A percentile compares a stretch with the other conserved stretches of the same genome.
These are phyloP conservation scores for Lathyrus sativus DNA, from an alignment of 306 rosid species.

Conservation along the genomic window DNA sequence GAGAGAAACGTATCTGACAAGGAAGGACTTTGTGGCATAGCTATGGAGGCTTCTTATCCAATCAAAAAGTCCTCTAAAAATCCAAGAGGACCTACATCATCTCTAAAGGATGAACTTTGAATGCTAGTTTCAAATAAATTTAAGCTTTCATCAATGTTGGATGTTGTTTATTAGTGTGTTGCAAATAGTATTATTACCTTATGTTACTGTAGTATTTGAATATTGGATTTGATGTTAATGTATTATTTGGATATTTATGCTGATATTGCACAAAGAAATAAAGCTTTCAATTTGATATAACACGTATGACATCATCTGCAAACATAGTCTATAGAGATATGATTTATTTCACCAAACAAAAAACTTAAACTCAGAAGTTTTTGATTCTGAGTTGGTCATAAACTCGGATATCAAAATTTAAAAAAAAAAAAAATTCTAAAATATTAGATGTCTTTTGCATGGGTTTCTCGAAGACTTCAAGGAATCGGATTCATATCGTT, in stretches of 20 bases:
- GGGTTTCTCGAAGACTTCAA: too few relatives aligned
- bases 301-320: too few relatives aligned
- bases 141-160: neutral
- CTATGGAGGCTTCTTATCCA: slow-evolving; percentile 85
- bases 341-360: too few relatives aligned
- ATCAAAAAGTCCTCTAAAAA: slow-evolving; percentile 57
- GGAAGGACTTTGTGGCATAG: slow-evolving; percentile 76
- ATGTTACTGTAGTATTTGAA: slow-evolving; percentile 15
- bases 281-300: slow-evolving; percentile 19
- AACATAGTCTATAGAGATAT: too few relatives aligned
- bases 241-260: slow-evolving; percentile 26
- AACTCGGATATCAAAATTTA: too few relatives aligned
- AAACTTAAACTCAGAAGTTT: too few relatives aligned
- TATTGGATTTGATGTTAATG: slow-evolving; percentile 3
- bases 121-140: neutral
- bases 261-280: slow-evolving; percentile 22
- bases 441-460: too few relatives aligned
- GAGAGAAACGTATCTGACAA: slow-evolving; percentile 49
- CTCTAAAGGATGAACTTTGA: slow-evolving; percentile 5
- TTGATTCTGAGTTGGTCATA: too few relatives aligned
- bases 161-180: slow-evolving; percentile 32
- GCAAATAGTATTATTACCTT: slow-evolving; percentile 9
- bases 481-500: too few relatives aligned
- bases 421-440: too few relatives aligned
- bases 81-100: neutral